Evolutionary conservation across 1,284 basidiomycete genomes (phyloP), one percentile per base, ranked within the genome.

Genomic region (Ustilago curta): DNA sequence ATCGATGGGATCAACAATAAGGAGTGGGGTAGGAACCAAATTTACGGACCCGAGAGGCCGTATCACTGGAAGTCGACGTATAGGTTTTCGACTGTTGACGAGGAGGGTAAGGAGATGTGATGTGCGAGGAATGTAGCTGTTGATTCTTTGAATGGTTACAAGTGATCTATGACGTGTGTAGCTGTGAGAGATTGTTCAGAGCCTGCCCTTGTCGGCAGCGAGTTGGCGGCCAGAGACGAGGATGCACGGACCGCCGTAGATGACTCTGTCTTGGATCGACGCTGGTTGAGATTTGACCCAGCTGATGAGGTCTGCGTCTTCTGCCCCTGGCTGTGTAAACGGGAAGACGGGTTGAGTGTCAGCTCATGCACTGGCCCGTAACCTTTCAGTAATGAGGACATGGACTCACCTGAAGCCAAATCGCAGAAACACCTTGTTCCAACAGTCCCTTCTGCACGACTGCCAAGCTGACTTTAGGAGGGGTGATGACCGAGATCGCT

Each of bases 161-260:
- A 12, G 14, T 11, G n/a, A 21, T 25, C 11, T 27, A 25, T 11
- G 7, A 12, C 25, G 9, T 25, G 4, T 23, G 14, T 37, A 4
- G 18, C 19, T 16, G 21, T 35, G 29, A 29, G 21, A 25, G 16
- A 21, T 23, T 29, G 3, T n/a, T 52, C 39, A 83, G 7, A 83
- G 64, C 45, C 76, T 81, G 8, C 81, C 81, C 58, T 72, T 68
- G 40, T 60, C 77, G n/a, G 79, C 69, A 31, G 79, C 81, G 18
- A 81, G 66, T 48, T 70, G 65, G 8, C 70, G 76, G 48, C 83
- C 83, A 29, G 77, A 67, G 18, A 83, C 78, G 27, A 84, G 69
- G 43, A 84, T 83, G 57, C 83, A 84, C 0, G 81, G 76, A 1
- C 83, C 83, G 9, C 82, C 80, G 44, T 67, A 78, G 48, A 84